Evolutionary conservation across 2,329 filamentous ascomycete genomes (phyloP).

Genomic region (Xylaria hypoxylon): DNA sequence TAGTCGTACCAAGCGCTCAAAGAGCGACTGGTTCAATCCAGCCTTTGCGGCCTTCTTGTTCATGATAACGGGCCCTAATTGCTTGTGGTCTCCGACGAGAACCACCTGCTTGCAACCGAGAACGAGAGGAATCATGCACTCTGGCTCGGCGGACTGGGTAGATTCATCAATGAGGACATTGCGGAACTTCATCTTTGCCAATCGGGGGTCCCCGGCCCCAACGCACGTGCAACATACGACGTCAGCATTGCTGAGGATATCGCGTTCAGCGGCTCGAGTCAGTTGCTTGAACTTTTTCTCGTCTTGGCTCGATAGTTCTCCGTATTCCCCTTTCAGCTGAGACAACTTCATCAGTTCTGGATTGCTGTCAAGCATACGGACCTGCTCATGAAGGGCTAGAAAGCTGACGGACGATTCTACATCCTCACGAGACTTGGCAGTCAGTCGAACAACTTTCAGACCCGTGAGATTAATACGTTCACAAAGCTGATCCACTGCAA

Average conservation of each 20-base stretch:
- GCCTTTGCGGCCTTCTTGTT: constrained; percentile 99
- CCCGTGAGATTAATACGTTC: constrained; percentile 96
- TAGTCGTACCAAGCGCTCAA: constrained; percentile 95
- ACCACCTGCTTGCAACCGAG: constrained; percentile 98
- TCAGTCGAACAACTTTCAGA: constrained; percentile 95
- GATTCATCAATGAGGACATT: constrained; percentile 99
- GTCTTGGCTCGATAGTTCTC: constrained; percentile 92
- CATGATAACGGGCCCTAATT: constrained; percentile 98
- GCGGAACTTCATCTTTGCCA: constrained; percentile 97
- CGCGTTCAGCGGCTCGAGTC: constrained; percentile 91
- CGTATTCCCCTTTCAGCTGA: constrained; percentile 90
- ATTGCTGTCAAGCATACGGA: constrained; percentile 97
- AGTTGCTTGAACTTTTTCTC: constrained; percentile 99
- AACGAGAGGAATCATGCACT: constrained; percentile 98
- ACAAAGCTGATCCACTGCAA: constrained; percentile 97
- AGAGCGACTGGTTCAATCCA: constrained; percentile 96
- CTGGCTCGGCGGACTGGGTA: constrained; percentile 96
- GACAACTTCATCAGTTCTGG: constrained; percentile 92
- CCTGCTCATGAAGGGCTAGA: constrained; percentile 94
- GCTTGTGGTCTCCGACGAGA: constrained; percentile 97
- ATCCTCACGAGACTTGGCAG: constrained; percentile 98
- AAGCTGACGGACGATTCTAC: constrained; percentile 99
- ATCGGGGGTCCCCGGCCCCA: constrained; percentile 92
- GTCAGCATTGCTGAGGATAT: constrained; percentile 94
- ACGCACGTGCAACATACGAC: constrained; percentile 99